Evolutionary conservation across 257 asterid genomes (phyloP).

Genomic region (Mentha longifolia): DNA sequence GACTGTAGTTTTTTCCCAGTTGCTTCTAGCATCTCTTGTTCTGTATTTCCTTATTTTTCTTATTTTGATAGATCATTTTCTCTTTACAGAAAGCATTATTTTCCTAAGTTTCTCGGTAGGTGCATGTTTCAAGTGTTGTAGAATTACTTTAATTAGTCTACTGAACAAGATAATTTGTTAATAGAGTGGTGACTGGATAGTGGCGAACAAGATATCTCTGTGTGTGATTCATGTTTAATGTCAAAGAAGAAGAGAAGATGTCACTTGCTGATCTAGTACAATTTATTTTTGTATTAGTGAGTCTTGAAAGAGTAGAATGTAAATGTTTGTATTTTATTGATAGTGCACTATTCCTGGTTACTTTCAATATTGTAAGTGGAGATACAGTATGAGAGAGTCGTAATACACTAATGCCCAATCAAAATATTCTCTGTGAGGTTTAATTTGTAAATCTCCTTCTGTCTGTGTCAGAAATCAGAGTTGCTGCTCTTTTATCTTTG

Average conservation of each 20-base stretch:
- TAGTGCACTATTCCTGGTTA: not conserved
- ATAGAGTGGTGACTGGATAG: not conserved
- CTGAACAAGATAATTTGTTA: conserved; percentile 1
- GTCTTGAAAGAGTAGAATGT: conserved; percentile 9
- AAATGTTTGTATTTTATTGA: conserved; percentile 23
- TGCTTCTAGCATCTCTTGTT: not conserved
- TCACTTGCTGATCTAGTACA: conserved; percentile 4
- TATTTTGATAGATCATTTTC: not conserved
- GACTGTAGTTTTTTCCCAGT: conserved; percentile 5
- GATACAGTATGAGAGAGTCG: not conserved
- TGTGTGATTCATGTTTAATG: conserved; percentile 1
- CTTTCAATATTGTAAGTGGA: conserved; percentile 9
- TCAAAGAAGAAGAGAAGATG: conserved; percentile 4
- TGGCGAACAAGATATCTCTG: not conserved
- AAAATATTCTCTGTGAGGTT: conserved; percentile 10
- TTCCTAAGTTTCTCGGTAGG: not conserved
- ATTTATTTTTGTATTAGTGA: conserved; percentile 8
- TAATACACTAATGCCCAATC: conserved; percentile 11
- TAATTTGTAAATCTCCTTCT: conserved; percentile 20
- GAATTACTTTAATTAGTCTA: conserved; percentile 4
- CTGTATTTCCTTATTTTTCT: not conserved
- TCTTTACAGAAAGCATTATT: not conserved
- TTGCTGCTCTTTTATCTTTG: not conserved
- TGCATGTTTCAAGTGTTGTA: conserved; percentile 26
- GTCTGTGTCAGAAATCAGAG: not conserved